Conservation (phyloP, 768 basidiomycete species). For the Phanerochaete sordida region DNA sequence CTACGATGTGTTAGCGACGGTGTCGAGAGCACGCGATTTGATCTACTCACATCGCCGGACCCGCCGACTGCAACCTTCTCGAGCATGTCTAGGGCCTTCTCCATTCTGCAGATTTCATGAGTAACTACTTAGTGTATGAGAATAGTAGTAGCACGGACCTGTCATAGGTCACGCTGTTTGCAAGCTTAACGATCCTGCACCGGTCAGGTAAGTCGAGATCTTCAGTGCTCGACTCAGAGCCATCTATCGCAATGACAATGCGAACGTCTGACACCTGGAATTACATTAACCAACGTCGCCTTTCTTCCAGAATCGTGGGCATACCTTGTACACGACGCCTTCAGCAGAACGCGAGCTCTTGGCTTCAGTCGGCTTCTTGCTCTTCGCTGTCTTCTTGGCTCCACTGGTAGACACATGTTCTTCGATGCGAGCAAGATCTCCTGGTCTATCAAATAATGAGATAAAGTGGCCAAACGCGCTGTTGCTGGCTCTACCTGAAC, state of each 20-base stretch:
- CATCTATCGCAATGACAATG: conserved; percentile 77
- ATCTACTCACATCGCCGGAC: conserved; percentile 7
- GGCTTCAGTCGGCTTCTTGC: conserved; percentile 35
- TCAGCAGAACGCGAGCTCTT: conserved; percentile 46
- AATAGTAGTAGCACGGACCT: conserved; percentile 41
- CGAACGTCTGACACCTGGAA: conserved; percentile 73
- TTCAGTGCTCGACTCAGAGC: conserved; percentile 52
- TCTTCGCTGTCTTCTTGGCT: conserved; percentile 41
- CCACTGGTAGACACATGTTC: conserved; percentile 47
- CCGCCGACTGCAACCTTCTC: conserved; percentile 39
- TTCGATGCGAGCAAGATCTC: conserved; percentile 87
- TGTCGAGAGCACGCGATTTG: not conserved
- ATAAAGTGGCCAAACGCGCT: not conserved
- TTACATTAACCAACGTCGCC: no score
- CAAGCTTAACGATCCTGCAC: conserved; percentile 82
- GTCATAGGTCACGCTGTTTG: conserved; percentile 90
- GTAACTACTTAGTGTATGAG: not conserved
- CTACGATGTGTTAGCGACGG: conserved; percentile 9
- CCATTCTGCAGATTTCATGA: conserved; percentile 58
- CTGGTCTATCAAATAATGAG: conserved; percentile 49
- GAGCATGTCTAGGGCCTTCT: conserved; percentile 69
- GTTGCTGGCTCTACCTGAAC: conserved; percentile 50
- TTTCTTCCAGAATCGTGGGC: no score
- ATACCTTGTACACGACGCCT: conserved; percentile 85
- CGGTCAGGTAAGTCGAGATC: conserved; percentile 82